Conservation (phyloP, 2,329 filamentous ascomycete species). For the Exophiala sp. region DNA sequence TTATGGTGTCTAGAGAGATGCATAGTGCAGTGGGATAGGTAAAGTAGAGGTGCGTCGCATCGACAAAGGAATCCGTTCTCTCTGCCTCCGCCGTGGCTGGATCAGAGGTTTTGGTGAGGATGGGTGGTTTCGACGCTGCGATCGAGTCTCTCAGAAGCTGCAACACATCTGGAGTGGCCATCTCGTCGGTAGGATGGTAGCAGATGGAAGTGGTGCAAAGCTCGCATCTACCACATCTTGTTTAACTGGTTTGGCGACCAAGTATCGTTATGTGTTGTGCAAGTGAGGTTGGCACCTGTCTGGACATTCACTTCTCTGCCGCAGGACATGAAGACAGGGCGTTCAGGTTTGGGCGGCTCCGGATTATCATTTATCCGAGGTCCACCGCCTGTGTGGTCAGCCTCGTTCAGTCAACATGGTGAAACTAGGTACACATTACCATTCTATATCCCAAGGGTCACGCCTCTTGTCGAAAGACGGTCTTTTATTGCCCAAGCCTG, state of each 20-base stretch:
- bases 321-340: too few relatives aligned
- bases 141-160: conserved; percentile 79
- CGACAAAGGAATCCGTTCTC: conserved; percentile 57
- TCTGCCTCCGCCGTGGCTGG: conserved; percentile 55
- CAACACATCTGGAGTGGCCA: conserved; percentile 67
- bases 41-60: conserved; percentile 76
- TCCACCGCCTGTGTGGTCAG: too few relatives aligned
- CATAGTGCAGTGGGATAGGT: conserved; percentile 51
- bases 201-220: neutral
- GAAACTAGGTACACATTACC: too few relatives aligned
- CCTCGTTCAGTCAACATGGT: too few relatives aligned
- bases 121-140: conserved; percentile 60
- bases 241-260: neutral
- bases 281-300: too few relatives aligned
- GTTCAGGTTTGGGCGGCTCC: too few relatives aligned
- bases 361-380: too few relatives aligned
- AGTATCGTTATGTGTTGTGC: neutral
- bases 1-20: conserved; percentile 65
- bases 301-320: too few relatives aligned
- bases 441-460: too few relatives aligned
- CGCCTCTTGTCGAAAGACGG: too few relatives aligned
- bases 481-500: too few relatives aligned
- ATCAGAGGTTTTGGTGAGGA: conserved; percentile 67
- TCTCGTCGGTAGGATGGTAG: conserved; percentile 32
- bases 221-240: neutral